These are phyloP conservation scores for Ceratobasidium papillatum DNA, from an alignment of 1,284 basidiomycete genomes.

Conservation along the genomic window DNA sequence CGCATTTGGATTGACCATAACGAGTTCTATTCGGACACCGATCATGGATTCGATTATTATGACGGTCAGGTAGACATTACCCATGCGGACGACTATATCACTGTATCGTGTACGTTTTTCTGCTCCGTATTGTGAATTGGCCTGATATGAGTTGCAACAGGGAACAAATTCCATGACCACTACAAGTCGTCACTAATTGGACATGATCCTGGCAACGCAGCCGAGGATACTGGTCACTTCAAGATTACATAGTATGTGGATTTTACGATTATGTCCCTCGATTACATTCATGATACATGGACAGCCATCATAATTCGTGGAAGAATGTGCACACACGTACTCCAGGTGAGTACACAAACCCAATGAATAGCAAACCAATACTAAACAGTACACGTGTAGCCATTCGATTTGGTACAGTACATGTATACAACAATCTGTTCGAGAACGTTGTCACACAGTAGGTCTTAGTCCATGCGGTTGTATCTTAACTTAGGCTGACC, in stretches of 20 bases:
- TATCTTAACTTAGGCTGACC: neutral
- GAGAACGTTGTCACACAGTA: slow-evolving; percentile 32
- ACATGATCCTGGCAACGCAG: slow-evolving; percentile 7
- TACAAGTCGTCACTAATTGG: slow-evolving; percentile 43
- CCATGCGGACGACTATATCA: slow-evolving; percentile 32
- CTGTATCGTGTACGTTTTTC: slow-evolving; percentile 16
- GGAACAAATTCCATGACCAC: slow-evolving; percentile 43
- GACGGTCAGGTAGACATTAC: slow-evolving; percentile 42
- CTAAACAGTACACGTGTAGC: neutral
- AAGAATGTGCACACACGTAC: slow-evolving; percentile 33
- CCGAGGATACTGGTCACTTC: slow-evolving; percentile 37
- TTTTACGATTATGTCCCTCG: neutral
- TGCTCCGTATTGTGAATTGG: neutral
- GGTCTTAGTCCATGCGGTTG: neutral
- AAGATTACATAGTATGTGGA: slow-evolving; percentile 38
- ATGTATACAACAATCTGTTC: slow-evolving; percentile 26
- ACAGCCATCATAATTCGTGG: slow-evolving; percentile 29
- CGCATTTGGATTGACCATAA: slow-evolving; percentile 45
- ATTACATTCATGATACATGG: neutral
- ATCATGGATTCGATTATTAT: slow-evolving; percentile 41
- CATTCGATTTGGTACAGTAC: slow-evolving; percentile 31
- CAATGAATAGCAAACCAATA: neutral
- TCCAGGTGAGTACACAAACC: neutral
- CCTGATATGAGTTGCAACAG: neutral
- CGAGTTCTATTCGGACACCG: slow-evolving; percentile 41